Base-by-base conservation (phyloP, 495 filamentous ascomycete genomes). In the Annulohypoxylon bovei region DNA sequence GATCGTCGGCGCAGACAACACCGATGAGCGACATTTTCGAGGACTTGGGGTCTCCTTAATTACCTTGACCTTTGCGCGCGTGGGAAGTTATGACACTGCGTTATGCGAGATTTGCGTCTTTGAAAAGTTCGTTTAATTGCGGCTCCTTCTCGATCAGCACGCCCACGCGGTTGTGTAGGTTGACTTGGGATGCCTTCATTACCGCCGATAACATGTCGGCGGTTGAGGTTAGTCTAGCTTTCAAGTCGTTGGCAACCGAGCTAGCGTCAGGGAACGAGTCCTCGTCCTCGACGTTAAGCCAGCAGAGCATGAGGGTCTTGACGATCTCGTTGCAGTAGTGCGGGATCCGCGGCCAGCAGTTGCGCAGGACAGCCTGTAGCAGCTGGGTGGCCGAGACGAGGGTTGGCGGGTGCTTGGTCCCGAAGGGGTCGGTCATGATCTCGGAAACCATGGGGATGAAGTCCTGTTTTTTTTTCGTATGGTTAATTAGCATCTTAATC, bases 401-500 rank as follows among this genome's bases (percentile, higher is more conserved):
- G 0, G 92, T 78, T 2, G 82, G 77, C 0, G 86, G 84, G 52
- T 87, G 78, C 2, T 86, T 83, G 0, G 84, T 83, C 1, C 85
- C 88, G 68, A 97, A 93, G 1, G 93, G 92, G 55, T 91, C 89
- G 0, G 84, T 77, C 18, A 98, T 78, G 7, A 91, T 87, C 37
- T 78, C 79, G 11, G 87, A 88, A 4, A 96, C 72, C 39, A 94
- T 77, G 0, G 92, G 91, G 4, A 96, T 76, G 18, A 95, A 70
- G 40, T 90, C 86, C 83, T 92, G 53, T 25, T 9, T 18, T 27
- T 25, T 9, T 18, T 27, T 27, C 8, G 12, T 49, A 55, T 18
- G 18, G 28, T 22, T 50, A 46, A 22, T 50, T 53, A 55, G 56
- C 28, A 55, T 63, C 23, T 30, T 6, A 30, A 18, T n/a, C n/a